Evolutionary conservation across 305 asterid species (phyloP).

Genomic region (Fraxinus angustifolia): DNA sequence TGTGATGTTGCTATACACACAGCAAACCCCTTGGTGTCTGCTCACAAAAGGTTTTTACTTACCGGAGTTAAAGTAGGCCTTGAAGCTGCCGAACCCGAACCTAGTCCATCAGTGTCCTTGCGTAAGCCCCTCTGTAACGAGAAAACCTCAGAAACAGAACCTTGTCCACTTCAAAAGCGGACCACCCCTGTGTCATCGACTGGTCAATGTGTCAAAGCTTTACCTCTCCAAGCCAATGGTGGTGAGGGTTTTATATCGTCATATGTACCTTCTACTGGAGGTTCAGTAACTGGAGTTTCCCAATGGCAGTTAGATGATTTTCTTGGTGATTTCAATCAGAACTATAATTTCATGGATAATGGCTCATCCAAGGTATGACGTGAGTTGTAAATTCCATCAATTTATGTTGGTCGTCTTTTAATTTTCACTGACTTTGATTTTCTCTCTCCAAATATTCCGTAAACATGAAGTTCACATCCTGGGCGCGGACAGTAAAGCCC

Average conservation of each 20-base stretch:
- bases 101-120: slow-evolving; percentile 38
- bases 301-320: slow-evolving; percentile 78
- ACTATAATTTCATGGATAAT: slow-evolving; percentile 45
- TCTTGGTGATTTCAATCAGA: slow-evolving; percentile 52
- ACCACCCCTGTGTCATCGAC: slow-evolving; percentile 22
- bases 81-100: slow-evolving; percentile 51
- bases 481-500: not conserved
- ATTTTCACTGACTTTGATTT: not conserved
- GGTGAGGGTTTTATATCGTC: slow-evolving; percentile 35
- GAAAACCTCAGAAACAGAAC: slow-evolving; percentile 31
- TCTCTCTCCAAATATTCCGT: not conserved
- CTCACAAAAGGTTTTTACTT: slow-evolving; percentile 76
- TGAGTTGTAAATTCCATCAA: not conserved
- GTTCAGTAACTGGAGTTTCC: slow-evolving; percentile 52
- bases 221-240: slow-evolving; percentile 36
- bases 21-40: slow-evolving; percentile 56
- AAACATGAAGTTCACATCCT: not conserved
- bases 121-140: slow-evolving; percentile 40
- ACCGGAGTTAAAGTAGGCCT: slow-evolving; percentile 91
- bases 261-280: slow-evolving; percentile 44
- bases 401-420: not conserved
- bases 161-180: slow-evolving; percentile 13
- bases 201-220: slow-evolving; percentile 31
- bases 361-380: slow-evolving; percentile 68
- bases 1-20: slow-evolving; percentile 83